phyloP scores from a whole-genome alignment of 83 land plant species.

The Picea abies region DNA sequence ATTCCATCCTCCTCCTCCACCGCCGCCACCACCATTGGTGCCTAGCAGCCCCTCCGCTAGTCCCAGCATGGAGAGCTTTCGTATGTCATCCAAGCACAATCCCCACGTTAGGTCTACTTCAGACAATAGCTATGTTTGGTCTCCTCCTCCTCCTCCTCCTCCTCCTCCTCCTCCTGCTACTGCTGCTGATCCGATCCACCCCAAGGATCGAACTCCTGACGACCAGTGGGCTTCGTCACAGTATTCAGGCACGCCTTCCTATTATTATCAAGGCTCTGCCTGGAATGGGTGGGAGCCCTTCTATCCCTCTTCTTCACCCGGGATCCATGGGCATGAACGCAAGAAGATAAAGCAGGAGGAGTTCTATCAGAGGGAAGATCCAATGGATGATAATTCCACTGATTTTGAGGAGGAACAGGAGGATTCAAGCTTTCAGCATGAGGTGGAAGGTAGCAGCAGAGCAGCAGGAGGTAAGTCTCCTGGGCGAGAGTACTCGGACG shows the following conservation, averaged over 20 bases:
- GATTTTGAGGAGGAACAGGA: slow-evolving; percentile 24
- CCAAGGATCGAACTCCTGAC: neutral
- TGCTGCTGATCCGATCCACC: slow-evolving; percentile 9
- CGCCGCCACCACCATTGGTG: slow-evolving; percentile 22
- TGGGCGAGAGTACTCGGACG: slow-evolving; percentile 22
- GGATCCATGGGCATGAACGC: slow-evolving; percentile 27
- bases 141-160: slow-evolving; percentile 22
- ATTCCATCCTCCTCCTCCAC: slow-evolving; percentile 13
- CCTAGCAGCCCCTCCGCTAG: slow-evolving; percentile 10
- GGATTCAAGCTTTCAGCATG: slow-evolving; percentile 37
- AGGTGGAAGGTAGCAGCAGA: slow-evolving; percentile 52
- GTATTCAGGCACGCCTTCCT: slow-evolving; percentile 23
- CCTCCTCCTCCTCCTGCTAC: slow-evolving; percentile 21
- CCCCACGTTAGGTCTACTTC: slow-evolving; percentile 6
- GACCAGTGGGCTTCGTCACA: neutral
- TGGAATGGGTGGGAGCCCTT: slow-evolving; percentile 72
- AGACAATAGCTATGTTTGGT: neutral
- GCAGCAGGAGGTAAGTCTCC: slow-evolving; percentile 18
- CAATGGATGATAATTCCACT: slow-evolving; percentile 13
- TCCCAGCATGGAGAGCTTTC: slow-evolving; percentile 3
- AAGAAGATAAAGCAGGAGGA: slow-evolving; percentile 18
- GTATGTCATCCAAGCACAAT: neutral
- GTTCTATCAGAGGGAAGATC: neutral
- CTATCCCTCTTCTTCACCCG: slow-evolving; percentile 71
- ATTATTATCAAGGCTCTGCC: slow-evolving; percentile 53